Evolutionary conservation across 208 protist species (phyloP), one percentile per base, ranked within the genome.

Genomic region (Leishmania tropica): DNA sequence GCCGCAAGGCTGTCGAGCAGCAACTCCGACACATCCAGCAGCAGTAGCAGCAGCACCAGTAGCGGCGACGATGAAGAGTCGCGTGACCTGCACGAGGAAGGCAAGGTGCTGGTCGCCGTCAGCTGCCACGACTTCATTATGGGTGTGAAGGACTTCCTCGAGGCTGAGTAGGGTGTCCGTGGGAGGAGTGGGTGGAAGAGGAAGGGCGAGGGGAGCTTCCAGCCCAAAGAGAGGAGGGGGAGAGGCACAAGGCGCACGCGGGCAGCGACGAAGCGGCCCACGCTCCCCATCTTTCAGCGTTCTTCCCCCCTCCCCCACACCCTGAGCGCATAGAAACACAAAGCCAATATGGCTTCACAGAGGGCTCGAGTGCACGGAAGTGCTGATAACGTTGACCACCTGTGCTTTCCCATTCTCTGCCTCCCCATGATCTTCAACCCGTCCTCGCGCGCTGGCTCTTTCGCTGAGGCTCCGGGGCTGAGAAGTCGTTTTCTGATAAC

Each of bases 91-190:
- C 76, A 80, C 65, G 86, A 92, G 80, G 87, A 91, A 60, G 85
- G 86, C 7, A 93, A 92, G 84, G 76, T 95, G 73, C 83, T 90
- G 72, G 88, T 95, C 75, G 91, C 87, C 3, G 74, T 78, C 48
- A 91, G 79, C 54, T 95, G 91, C 68, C 84, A 92, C 72, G 68
- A 56, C 58, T 96, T 88, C 73, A 94, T 96, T 64, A 85, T 87
- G 60, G 87, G 82, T 31, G 93, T 96, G 19, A 89, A 86, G 48
- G 85, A 72, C 1, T 96, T 92, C 72, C 84, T 95, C n/a, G 81
- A 92, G 35, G 76, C 83, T 45, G 78, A 78, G 53, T 64, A 81
- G 21, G 35, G 75, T 45, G 35, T 17, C 48, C 17, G 8, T 56
- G 19, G 45, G 10, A 17, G 72, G 15, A 42, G 72, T 42, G 31